Evolutionary conservation across 768 basidiomycete genomes (phyloP), one percentile per base, ranked within the genome.

Genomic region (Polyporus arcularius): DNA sequence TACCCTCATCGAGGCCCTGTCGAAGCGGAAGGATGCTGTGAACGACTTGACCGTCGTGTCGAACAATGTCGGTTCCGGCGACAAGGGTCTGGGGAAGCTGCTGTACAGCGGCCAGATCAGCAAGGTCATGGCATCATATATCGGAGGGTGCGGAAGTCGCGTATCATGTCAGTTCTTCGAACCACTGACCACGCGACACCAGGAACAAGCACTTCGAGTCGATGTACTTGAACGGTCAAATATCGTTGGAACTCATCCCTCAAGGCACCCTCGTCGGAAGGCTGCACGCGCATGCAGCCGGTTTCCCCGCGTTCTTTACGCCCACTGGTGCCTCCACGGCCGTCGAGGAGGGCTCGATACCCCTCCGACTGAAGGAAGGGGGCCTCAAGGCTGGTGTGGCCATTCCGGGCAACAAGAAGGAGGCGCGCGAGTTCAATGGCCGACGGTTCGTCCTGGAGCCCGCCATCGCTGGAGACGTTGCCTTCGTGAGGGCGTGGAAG

Each of bases 221-320:
- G 12, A 76, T 88, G 60, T 97, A 92, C 74, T 84, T 96, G 53
- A 80, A 82, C 12, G 94, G 94, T 55, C 75, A 88, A 64, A 88
- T 96, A 60, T 87, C 89, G 9, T 77, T 96, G 39, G 94, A 96
- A 68, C 87, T 96, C 21, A 91, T 92, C 30, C 94, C 95, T 3
- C 94, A 97, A 75, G 94, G 94, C 10, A 95, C 93, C 14, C 85
- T 97, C 46, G 86, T 89, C 15, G 94, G 95, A 70, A 88, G 94
- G 59, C 80, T 95, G 61, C 88, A 94, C 39, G 90, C 94, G 7
- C 90, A 92, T 58, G 94, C 92, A 9, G 90, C 92, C 11, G 94
- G 94, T 53, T 93, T 94, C 61, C 94, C 94, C 16, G 93, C 89
- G n/a, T 94, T 97, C 79, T 96, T 80, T 75, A 96, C 92, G 5